These are phyloP conservation scores for Suillus subalutaceus DNA, from an alignment of 768 basidiomycete species.

Conservation along the genomic window DNA sequence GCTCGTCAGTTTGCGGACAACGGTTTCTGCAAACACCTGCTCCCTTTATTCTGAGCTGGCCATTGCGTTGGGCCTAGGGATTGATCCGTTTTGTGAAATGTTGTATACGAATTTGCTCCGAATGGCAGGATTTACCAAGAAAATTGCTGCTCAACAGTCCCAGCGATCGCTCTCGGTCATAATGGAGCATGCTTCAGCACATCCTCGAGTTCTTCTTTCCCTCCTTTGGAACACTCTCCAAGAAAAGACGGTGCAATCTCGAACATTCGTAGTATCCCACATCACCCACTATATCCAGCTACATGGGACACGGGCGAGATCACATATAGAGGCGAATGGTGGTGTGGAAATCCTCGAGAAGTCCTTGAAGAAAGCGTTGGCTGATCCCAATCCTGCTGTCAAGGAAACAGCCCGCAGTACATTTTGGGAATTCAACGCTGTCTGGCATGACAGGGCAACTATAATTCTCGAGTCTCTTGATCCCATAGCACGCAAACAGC, in stretches of 20 bases:
- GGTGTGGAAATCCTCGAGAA: slow-evolving; percentile 76
- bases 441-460: slow-evolving; percentile 76
- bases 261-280: slow-evolving; percentile 69
- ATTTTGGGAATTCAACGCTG: slow-evolving; percentile 79
- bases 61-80: slow-evolving; percentile 56
- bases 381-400: slow-evolving; percentile 80
- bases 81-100: slow-evolving; percentile 83
- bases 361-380: slow-evolving; percentile 69
- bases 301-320: slow-evolving; percentile 67
- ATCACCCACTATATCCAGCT: slow-evolving; percentile 73
- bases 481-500: slow-evolving; percentile 67
- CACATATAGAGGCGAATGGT: slow-evolving; percentile 68
- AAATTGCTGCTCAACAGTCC: slow-evolving; percentile 84
- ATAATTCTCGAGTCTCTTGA: slow-evolving; percentile 72
- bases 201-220: slow-evolving; percentile 68
- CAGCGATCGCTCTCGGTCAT: slow-evolving; percentile 73
- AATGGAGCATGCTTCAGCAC: slow-evolving; percentile 68
- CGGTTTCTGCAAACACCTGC: slow-evolving; percentile 80
- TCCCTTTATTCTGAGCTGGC: slow-evolving; percentile 78
- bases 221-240: slow-evolving; percentile 69
- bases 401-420: slow-evolving; percentile 68
- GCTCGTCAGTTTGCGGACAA: slow-evolving; percentile 90
- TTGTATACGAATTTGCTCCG: slow-evolving; percentile 77
- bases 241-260: slow-evolving; percentile 82
- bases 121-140: slow-evolving; percentile 92